A percentile compares a stretch with the other conserved stretches of the same genome.
Evolutionary conservation across 768 basidiomycete genomes (phyloP).

Genomic region (Chiua virens): DNA sequence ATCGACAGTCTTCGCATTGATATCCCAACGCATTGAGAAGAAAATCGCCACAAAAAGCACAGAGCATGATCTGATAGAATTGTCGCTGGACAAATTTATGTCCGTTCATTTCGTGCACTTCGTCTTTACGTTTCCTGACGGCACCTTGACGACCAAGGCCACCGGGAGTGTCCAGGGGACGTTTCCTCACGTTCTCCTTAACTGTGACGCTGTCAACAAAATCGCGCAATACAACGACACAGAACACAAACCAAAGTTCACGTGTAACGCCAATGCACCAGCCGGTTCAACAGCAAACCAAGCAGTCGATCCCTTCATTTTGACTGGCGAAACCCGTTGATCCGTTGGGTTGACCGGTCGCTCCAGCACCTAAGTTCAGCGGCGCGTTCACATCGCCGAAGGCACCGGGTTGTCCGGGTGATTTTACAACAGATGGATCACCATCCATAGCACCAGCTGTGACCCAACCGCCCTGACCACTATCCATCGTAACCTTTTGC

Average conservation of each 20-base stretch:
- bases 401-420: constrained; percentile 51
- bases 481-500: constrained; percentile 88
- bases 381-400: constrained; percentile 46
- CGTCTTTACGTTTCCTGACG: constrained; percentile 95
- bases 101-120: constrained; percentile 99
- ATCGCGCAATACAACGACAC: background rate
- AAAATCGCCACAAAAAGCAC: constrained; percentile 97
- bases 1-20: constrained; percentile 99
- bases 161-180: constrained; percentile 87
- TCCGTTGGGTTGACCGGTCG: constrained; percentile 29
- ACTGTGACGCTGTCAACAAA: constrained; percentile 48
- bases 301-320: constrained; percentile 84
- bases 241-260: constrained; percentile 83
- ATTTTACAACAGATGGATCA: constrained; percentile 45
- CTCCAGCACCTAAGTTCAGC: constrained; percentile 36
- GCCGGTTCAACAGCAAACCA: constrained; percentile 99
- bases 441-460: constrained; percentile 89
- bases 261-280: constrained; percentile 82
- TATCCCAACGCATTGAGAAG: constrained; percentile 96
- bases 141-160: constrained; percentile 98
- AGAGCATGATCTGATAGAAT: constrained; percentile 98
- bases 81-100: constrained; percentile 97
- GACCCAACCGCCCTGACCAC: constrained; percentile 90
- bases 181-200: constrained; percentile 96
- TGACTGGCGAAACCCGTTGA: constrained; percentile 22